Conservation (phyloP, 345 rosid genomes). For the Streptanthus diversifolius region DNA sequence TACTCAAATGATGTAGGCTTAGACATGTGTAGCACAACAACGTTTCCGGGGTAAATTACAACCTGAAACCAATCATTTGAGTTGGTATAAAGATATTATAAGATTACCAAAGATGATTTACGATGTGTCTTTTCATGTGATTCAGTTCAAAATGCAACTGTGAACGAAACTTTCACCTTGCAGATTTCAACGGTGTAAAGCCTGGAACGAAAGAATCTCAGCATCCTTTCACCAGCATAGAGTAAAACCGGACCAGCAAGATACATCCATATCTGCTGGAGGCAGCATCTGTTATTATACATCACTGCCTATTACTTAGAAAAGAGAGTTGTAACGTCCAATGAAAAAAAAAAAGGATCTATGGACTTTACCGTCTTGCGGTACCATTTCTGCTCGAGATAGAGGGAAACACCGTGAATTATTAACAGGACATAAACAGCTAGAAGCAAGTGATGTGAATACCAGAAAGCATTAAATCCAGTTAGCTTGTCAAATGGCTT, state of each 20-base stretch:
- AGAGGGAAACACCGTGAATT: constrained; percentile 68
- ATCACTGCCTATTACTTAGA: neutral
- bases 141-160: neutral
- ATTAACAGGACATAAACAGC: constrained; percentile 67
- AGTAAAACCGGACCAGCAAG: constrained; percentile 75
- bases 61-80: constrained; percentile 20
- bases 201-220: constrained; percentile 90
- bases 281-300: neutral
- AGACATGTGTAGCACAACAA: constrained; percentile 53
- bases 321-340: neutral
- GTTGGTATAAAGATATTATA: neutral
- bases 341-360: neutral
- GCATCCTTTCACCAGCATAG: constrained; percentile 80
- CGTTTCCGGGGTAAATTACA: constrained; percentile 34
- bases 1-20: constrained; percentile 71
- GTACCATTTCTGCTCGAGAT: constrained; percentile 75
- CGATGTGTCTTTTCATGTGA: neutral
- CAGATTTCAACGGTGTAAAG: constrained; percentile 63
- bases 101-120: neutral
- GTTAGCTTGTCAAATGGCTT: constrained; percentile 89
- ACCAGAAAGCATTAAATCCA: constrained; percentile 97
- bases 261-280: constrained; percentile 87
- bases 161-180: constrained; percentile 44
- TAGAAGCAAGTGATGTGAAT: constrained; percentile 84
- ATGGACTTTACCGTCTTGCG: constrained; percentile 57